Percentiles rank a stretch among this genome's conserved stretches.
phyloP scores from a whole-genome alignment of 2,329 filamentous ascomycete species.

The Aspergillus sergii region DNA sequence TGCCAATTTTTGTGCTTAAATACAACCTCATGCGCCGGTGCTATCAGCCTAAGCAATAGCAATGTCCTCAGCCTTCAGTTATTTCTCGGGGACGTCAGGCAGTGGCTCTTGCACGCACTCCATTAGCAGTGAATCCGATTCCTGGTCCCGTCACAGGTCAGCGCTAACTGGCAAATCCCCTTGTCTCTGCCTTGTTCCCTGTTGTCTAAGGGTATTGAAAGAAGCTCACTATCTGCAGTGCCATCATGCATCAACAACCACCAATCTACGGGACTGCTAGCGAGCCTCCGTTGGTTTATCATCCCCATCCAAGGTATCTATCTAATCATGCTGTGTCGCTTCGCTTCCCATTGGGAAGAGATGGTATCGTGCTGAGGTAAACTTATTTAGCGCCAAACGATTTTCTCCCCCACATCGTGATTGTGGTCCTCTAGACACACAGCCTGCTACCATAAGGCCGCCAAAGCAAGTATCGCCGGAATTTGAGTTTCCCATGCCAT shows the following conservation, averaged over 20 bases:
- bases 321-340: constrained; percentile 11
- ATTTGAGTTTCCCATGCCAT: constrained; percentile 35
- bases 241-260: constrained; percentile 33
- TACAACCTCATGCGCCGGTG: constrained; percentile 35
- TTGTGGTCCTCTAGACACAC: constrained; percentile 32
- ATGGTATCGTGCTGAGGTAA: constrained; percentile 20
- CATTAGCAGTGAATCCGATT: constrained; percentile 33
- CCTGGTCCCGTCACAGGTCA: constrained; percentile 40
- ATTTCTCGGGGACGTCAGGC: constrained; percentile 33
- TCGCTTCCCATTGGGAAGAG: constrained; percentile 10
- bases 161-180: constrained; percentile 25
- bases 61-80: constrained; percentile 33
- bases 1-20: constrained; percentile 14
- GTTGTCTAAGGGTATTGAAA: neutral
- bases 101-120: constrained; percentile 34
- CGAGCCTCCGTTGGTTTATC: constrained; percentile 35
- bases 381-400: constrained; percentile 33
- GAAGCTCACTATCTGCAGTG: constrained; percentile 30
- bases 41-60: constrained; percentile 31
- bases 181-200: neutral
- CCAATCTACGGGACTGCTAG: constrained; percentile 32
- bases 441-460: constrained; percentile 23
- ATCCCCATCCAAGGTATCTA: constrained; percentile 44
- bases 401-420: constrained; percentile 32
- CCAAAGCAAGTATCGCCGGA: constrained; percentile 29